Evolutionary conservation across 2,329 filamentous ascomycete species (phyloP), one percentile per base, ranked within the genome.

Genomic region (Sporothrix humicola): DNA sequence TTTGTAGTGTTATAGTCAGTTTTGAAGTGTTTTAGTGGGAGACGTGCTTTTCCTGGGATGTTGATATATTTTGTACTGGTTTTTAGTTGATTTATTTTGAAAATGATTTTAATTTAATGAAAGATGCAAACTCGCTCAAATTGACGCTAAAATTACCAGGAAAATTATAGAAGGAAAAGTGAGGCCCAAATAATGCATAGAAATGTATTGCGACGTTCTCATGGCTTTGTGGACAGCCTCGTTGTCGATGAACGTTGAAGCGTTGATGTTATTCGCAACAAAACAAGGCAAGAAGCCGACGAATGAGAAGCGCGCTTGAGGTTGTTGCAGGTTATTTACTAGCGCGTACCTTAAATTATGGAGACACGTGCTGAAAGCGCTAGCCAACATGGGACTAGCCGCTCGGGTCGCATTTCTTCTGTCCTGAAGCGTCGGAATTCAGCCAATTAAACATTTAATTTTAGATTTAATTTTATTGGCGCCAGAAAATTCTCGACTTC

Each of bases 311-410:
- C 52, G 69, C 69, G 26, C 3, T 23, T 42, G 23, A 37, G 6
- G 6, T 31, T n/a, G 66, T 42, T 69, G 48, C 66, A 54, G 66
- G 48, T 44, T 56, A 69, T 69, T 15, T 13, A 1, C 9, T 69
- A 69, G 66, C 66, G 66, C 26, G 17, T 69, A 69, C 66, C 48
- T 69, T 69, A 69, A 54, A 54, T 20, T 69, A 69, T 69, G 66
- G 48, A 37, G 48, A 54, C 9, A 52, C 10, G 7, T 12, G 26
- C n/a, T 46, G n/a, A 2, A 6, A 3, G 5, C 3, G 6, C 69
- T 54, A 69, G 17, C 66, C 26, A 1, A 20, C 42, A 37, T 1
- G 1, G 48, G 12, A 54, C 8, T 54, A 54, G 46, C 31, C 42
- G n/a, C 8, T 26, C 61, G 42, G 56, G 61, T 66, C 42, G 61